Evolutionary conservation across 768 basidiomycete genomes (phyloP), one percentile per base, ranked within the genome.

Genomic region (Cyclocybe aegerita): DNA sequence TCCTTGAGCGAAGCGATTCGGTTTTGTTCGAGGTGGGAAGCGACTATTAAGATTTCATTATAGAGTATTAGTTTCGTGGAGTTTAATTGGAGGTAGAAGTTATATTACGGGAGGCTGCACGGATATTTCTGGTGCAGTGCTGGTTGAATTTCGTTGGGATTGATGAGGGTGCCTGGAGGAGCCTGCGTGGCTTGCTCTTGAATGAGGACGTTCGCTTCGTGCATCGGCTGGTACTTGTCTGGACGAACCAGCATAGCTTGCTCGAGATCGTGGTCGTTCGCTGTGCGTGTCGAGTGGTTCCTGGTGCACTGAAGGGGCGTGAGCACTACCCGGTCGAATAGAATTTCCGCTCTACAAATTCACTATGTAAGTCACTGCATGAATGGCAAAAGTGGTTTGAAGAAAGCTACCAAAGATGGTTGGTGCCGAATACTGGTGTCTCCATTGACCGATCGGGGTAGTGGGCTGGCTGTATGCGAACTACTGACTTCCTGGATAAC

Each of bases 401-500:
- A 12, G 37, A 9, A n/a, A 63, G 73, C 60, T 46, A 76, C 76
- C 46, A 70, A 60, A 30, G 74, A 74, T 17, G 62, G 63, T 46
- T 70, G 70, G 47, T 67, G 65, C 34, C 55, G 53, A 14, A 70
- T 52, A 33, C 53, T 58, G 15, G 59, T 57, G 36, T 59, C 58
- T 12, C 55, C 59, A 36, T 59, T 50, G 11, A 54, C 36, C 4
- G 62, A 58, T 33, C 60, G 62, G 17, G 67, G 65, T 34, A 58
- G 61, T 14, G 75, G 73, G 54, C 70, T 77, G 16, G 63, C 62
- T 9, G 67, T 61, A 30, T 70, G 67, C 4, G 65, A 50, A 50
- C 78, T 83, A 34, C 64, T 65, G 9, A 78, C 81, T 57, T 84
- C 81, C n/a, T 70, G 74, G 56, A 86, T 85, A 4, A 67, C 73